These are phyloP conservation scores for Eimeria praecox DNA, from an alignment of 169 alveolate genomes.

Conservation along the genomic window DNA sequence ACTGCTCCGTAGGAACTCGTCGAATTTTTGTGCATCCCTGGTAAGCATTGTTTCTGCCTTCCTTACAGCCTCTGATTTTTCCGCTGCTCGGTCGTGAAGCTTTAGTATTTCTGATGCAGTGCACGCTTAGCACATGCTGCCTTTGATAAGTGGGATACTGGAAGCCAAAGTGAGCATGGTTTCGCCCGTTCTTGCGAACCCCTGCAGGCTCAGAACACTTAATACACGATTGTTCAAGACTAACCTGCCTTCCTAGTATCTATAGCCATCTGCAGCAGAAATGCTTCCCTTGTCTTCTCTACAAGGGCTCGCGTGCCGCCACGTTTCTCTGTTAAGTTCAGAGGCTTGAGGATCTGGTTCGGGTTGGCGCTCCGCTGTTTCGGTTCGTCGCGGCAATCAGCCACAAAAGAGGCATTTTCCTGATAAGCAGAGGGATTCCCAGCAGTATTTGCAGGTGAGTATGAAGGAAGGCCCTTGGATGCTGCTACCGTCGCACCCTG, in stretches of 20 bases:
- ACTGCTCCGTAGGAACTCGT: conserved; percentile 80
- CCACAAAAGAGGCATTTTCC: not conserved
- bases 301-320: conserved; percentile 81
- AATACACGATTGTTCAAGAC: not conserved
- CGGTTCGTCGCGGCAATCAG: not conserved
- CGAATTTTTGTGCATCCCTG: conserved; percentile 68
- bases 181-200: not conserved
- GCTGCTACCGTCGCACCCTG: not conserved
- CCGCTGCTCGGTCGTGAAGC: conserved; percentile 85
- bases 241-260: conserved; percentile 84
- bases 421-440: conserved; percentile 4
- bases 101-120: conserved; percentile 83
- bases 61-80: conserved; percentile 84
- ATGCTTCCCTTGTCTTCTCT: conserved; percentile 85
- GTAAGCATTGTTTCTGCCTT: conserved; percentile 84
- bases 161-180: conserved; percentile 18
- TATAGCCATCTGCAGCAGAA: conserved; percentile 84
- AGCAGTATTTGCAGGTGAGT: not conserved
- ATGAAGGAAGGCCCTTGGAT: not conserved
- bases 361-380: not conserved
- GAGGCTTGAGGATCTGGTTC: not conserved
- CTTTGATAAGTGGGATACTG: not conserved
- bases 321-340: conserved; percentile 21
- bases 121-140: not conserved
- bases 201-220: not conserved